Evolutionary conservation across 164 flowering plant species (phyloP).

Genomic region (Nymphaea colorata): DNA sequence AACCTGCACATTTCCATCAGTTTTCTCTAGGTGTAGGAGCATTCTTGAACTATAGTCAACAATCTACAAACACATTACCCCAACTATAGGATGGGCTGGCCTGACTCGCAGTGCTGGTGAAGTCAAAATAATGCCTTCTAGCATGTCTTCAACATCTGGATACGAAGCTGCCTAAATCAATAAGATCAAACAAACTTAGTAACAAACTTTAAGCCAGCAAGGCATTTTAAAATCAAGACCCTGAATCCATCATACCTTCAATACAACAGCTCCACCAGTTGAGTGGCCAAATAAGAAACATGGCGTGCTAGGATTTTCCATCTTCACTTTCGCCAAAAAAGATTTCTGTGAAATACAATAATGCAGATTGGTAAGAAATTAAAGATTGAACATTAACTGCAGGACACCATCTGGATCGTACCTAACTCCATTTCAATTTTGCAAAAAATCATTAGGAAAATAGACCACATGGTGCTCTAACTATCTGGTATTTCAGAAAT

Average conservation of each 20-base stretch:
- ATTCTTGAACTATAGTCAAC: too few species aligned
- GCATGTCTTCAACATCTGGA: constrained; percentile 57
- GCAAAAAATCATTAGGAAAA: background rate
- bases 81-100: constrained; percentile 94
- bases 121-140: constrained; percentile 82
- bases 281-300: constrained; percentile 97
- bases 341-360: constrained; percentile 36
- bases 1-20: too few species aligned
- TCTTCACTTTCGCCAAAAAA: constrained; percentile 64
- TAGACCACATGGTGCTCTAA: background rate
- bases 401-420: background rate
- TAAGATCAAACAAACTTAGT: background rate
- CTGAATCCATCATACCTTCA: constrained; percentile 42
- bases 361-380: background rate
- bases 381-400: background rate
- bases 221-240: background rate
- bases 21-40: too few species aligned
- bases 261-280: constrained; percentile 96
- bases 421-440: background rate
- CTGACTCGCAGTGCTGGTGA: constrained; percentile 96
- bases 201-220: background rate
- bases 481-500: background rate
- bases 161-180: constrained; percentile 57
- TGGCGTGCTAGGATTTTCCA: constrained; percentile 75
- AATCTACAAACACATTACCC: constrained; percentile 23